phyloP scores from a whole-genome alignment of 108 stramenopile genomes.

The Nannochloropsis gaditana region DNA sequence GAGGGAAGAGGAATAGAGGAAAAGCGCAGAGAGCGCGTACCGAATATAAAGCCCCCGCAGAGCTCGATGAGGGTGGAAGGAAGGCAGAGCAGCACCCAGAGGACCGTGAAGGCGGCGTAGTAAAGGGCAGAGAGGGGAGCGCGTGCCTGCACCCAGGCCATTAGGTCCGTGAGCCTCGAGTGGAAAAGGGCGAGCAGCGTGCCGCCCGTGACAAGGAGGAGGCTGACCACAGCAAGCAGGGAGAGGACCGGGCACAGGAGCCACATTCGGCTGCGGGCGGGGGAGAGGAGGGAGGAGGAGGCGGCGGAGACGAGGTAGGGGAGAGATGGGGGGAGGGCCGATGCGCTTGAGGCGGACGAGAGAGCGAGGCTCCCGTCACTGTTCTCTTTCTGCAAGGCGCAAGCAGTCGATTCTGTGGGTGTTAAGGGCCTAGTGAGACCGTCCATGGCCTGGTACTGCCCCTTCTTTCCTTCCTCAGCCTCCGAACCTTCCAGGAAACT shows the following conservation, averaged over 20 bases:
- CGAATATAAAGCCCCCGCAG: not conserved
- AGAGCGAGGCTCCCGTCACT: not conserved
- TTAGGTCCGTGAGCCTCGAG: not conserved
- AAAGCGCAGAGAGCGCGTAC: not conserved
- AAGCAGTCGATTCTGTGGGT: too few species aligned
- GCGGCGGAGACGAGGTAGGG: conserved; percentile 13
- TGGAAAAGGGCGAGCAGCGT: not conserved
- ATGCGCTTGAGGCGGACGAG: not conserved
- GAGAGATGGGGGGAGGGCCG: not conserved
- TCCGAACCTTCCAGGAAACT: too few species aligned
- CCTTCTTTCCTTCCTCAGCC: too few species aligned
- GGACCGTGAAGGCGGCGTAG: not conserved
- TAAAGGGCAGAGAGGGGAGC: not conserved
- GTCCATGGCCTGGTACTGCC: too few species aligned
- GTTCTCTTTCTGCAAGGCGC: not conserved
- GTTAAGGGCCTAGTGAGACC: too few species aligned
- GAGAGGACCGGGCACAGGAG: not conserved
- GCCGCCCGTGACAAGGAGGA: not conserved
- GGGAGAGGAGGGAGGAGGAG: conserved; percentile 6
- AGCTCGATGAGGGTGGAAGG: not conserved
- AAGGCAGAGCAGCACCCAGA: not conserved
- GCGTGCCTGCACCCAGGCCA: not conserved
- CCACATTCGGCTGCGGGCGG: not conserved
- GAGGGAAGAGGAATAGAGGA: not conserved
- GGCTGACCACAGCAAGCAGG: not conserved